These are phyloP conservation scores for Rhododendron henanense DNA, from an alignment of 148 eudicot genomes.

Conservation along the genomic window DNA sequence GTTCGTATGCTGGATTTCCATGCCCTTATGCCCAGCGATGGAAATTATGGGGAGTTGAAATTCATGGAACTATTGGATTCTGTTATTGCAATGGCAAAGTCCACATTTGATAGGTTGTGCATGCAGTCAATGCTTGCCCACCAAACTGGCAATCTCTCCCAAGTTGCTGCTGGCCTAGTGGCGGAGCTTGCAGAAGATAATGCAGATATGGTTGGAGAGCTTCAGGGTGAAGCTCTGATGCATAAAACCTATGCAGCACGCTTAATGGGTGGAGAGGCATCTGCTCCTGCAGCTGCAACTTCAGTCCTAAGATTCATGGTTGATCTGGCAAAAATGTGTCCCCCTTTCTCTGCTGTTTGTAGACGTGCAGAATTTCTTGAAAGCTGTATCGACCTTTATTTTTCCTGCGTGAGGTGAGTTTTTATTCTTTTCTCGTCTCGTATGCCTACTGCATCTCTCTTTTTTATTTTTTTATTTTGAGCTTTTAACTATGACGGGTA, in stretches of 20 bases:
- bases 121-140: slow-evolving; percentile 77
- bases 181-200: slow-evolving; percentile 83
- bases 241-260: slow-evolving; percentile 98
- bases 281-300: slow-evolving; percentile 98
- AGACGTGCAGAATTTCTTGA: slow-evolving; percentile 89
- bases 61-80: slow-evolving; percentile 86
- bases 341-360: slow-evolving; percentile 76
- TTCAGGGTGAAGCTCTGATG: slow-evolving; percentile 98
- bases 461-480: not conserved
- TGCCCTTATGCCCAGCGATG: slow-evolving; percentile 92
- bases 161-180: slow-evolving; percentile 73
- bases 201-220: slow-evolving; percentile 88
- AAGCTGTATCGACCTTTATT: slow-evolving; percentile 89
- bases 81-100: slow-evolving; percentile 86
- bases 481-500: not conserved
- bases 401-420: slow-evolving; percentile 87
- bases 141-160: slow-evolving; percentile 81
- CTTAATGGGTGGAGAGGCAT: slow-evolving; percentile 97
- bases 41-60: slow-evolving; percentile 65
- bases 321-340: slow-evolving; percentile 94
- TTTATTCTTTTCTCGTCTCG: not conserved
- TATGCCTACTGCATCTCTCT: not conserved
- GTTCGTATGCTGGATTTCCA: slow-evolving; percentile 97
- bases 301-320: slow-evolving; percentile 96
- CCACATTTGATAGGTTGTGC: slow-evolving; percentile 83